Base-by-base conservation (phyloP, 768 basidiomycete genomes). In the Sistotremastrum suecicum region DNA sequence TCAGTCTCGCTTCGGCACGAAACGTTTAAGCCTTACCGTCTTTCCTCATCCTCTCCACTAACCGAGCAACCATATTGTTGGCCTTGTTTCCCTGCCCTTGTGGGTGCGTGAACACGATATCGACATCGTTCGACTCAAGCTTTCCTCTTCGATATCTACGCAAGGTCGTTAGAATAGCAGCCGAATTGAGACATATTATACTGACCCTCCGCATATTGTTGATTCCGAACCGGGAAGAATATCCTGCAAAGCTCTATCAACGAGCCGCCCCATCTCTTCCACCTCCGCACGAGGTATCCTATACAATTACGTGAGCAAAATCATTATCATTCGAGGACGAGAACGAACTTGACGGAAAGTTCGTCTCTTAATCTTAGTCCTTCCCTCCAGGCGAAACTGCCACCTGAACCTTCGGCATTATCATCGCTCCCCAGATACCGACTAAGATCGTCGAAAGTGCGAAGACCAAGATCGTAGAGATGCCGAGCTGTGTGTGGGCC, bases 91-190 rank as follows among this genome's bases (percentile, higher is more conserved):
- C 20, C 20, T 58, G 61, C 31, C 56, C 65, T 50, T 77, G 70
- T 0, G 74, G 66, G 55, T 91, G 85, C 34, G 80, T 83, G 56
- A 94, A 82, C 1, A 95, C 75, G 46, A 97, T 83, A 55, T 97
- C 91, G 32, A 90, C 78, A 56, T 95, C 91, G 54, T 83, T 86
- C 55, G 82, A 86, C 49, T 76, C 63, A 3, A 63, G 55, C 58
- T 94, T 94, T 1, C 91, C 91, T 46, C 91, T 66, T 31, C 92
- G 76, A 62, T 91, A 87, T 4, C 89, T 90, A 46, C 48, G 12
- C 39, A 36, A 34, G 31, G 12, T 37, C 31, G 34, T 38, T 40
- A 37, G 11, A 5, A 29, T 7, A n/a, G 46, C 5, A 32, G 37
- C 20, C 8, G 7, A 28, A 20, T 7, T 29, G n/a, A 29, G 34